Conservation (phyloP, 441 rosid genomes). For the Mallotus repandus region DNA sequence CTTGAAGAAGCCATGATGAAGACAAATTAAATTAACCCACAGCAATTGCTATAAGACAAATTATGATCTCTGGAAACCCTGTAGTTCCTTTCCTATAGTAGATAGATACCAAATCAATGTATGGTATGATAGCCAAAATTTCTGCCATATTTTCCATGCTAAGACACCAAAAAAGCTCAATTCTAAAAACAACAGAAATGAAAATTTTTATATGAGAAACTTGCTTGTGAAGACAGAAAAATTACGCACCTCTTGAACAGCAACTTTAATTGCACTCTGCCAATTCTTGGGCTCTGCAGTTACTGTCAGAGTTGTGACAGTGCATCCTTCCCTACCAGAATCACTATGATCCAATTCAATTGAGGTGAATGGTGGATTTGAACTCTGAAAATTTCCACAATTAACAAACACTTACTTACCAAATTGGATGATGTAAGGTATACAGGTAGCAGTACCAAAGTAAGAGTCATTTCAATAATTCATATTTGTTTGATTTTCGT, state of each 20-base stretch:
- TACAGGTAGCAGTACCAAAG: not conserved
- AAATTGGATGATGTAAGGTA: conserved; percentile 9
- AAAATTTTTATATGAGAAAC: conserved; percentile 10
- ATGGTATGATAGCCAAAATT: not conserved
- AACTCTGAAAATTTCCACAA: conserved; percentile 66
- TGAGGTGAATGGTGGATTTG: conserved; percentile 99
- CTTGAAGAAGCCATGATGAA: not conserved
- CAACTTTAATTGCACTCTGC: conserved; percentile 93
- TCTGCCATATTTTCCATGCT: not conserved
- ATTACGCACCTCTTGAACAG: conserved; percentile 91
- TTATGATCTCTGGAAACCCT: not conserved
- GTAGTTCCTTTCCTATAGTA: not conserved
- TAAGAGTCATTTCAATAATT: conserved; percentile 5
- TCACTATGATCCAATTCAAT: conserved; percentile 99
- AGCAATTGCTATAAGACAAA: not conserved
- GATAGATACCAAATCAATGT: not conserved
- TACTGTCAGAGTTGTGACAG: conserved; percentile 97
- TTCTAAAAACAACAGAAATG: conserved; percentile 5
- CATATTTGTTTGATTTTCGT: conserved; percentile 5
- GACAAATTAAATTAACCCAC: conserved; percentile 3
- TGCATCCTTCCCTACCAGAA: conserved; percentile 99
- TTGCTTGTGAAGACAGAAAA: conserved; percentile 18
- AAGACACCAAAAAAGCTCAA: not conserved
- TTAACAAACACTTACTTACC: conserved; percentile 27
- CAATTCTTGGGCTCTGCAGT: conserved; percentile 98